These are phyloP conservation scores for Amanita subjunquillea DNA, from an alignment of 768 basidiomycete genomes.

Conservation along the genomic window DNA sequence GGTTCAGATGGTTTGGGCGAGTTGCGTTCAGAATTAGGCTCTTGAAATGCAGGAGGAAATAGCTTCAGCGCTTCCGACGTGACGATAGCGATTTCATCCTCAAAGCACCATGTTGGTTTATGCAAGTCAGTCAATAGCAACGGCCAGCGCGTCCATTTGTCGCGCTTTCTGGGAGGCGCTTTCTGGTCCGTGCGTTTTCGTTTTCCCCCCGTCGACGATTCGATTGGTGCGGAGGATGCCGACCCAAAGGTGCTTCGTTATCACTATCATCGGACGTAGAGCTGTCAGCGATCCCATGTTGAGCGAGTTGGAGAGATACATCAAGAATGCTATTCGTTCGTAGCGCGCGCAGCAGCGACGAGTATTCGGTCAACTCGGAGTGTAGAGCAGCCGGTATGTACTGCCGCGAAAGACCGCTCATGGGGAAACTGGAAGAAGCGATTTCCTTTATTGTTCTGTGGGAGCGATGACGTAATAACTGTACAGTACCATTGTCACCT, in stretches of 20 bases:
- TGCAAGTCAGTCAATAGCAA: slow-evolving; percentile 49
- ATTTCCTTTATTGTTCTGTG: slow-evolving; percentile 11
- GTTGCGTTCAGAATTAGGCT: neutral
- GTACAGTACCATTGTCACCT: slow-evolving; percentile 19
- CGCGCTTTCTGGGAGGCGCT: slow-evolving; percentile 17
- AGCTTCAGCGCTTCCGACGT: slow-evolving; percentile 25
- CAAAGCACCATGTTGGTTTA: slow-evolving; percentile 59
- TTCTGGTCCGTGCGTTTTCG: slow-evolving; percentile 14
- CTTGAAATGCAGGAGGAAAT: slow-evolving; percentile 7
- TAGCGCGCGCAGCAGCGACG: slow-evolving; percentile 55
- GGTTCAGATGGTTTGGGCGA: neutral
- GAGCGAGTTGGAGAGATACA: slow-evolving; percentile 37
- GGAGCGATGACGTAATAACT: slow-evolving; percentile 31
- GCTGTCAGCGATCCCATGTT: neutral
- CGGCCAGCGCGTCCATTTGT: slow-evolving; percentile 74
- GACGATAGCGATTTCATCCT: slow-evolving; percentile 54
- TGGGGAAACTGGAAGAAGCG: neutral
- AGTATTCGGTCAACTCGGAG: slow-evolving; percentile 57
- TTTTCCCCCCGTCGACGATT: slow-evolving; percentile 5
- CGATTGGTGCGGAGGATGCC: neutral
- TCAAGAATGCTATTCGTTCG: slow-evolving; percentile 48
- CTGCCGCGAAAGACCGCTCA: slow-evolving; percentile 16
- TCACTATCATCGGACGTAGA: slow-evolving; percentile 17
- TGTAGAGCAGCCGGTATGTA: slow-evolving; percentile 45
- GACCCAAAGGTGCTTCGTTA: neutral